phyloP scores from a whole-genome alignment of 768 basidiomycete genomes.

The Phanerochaete sordida region DNA sequence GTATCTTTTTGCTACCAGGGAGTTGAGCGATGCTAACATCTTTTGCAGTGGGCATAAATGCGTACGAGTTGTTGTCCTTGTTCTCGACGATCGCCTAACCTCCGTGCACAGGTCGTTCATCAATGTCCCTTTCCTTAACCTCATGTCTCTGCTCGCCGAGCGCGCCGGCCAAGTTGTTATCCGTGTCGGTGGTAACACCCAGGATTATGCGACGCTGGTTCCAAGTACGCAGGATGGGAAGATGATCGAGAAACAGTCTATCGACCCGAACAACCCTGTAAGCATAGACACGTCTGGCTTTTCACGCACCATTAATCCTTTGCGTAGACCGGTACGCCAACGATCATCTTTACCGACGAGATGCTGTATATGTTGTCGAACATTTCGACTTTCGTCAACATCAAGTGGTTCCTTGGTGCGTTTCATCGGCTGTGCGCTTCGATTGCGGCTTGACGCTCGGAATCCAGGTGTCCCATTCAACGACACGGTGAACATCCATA shows the following conservation, averaged over 20 bases:
- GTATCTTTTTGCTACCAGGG: too few relatives aligned
- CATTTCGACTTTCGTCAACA: slow-evolving; percentile 37
- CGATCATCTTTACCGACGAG: slow-evolving; percentile 45
- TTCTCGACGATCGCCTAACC: background rate
- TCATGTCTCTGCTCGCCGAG: slow-evolving; percentile 39
- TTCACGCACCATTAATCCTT: slow-evolving; percentile 26
- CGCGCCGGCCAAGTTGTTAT: slow-evolving; percentile 39
- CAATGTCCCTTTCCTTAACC: slow-evolving; percentile 43
- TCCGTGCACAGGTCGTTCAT: slow-evolving; percentile 14
- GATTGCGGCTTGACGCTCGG: background rate
- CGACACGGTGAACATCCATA: slow-evolving; percentile 48
- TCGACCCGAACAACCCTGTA: slow-evolving; percentile 34
- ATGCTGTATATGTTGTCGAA: slow-evolving; percentile 49
- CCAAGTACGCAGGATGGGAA: slow-evolving; percentile 12
- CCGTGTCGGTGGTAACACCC: slow-evolving; percentile 48
- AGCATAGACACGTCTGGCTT: slow-evolving; percentile 5
- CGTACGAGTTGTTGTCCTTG: background rate
- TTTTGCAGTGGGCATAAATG: slow-evolving; percentile 10
- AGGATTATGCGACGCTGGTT: slow-evolving; percentile 39
- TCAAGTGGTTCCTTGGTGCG: slow-evolving; percentile 46
- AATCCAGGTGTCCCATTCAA: slow-evolving; percentile 58
- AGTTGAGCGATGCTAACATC: background rate
- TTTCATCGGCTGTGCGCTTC: background rate
- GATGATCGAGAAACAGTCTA: slow-evolving; percentile 20
- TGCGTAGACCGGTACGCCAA: slow-evolving; percentile 47